Evolutionary conservation across 23 red algal species (phyloP).

Genomic region (Pyropia haitanensis): DNA sequence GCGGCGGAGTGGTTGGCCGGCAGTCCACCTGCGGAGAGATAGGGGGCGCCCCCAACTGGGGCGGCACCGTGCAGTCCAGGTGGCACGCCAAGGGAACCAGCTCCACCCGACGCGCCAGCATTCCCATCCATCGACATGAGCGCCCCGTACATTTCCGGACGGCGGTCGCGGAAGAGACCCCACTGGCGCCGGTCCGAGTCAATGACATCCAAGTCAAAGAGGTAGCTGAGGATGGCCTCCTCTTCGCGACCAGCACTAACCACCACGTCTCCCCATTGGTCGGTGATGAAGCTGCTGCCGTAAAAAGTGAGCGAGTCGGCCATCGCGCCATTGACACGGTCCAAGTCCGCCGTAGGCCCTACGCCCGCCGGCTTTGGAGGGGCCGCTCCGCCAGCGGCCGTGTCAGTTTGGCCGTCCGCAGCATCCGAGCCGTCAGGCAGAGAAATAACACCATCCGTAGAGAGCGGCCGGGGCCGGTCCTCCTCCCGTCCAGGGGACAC

Average conservation of each 20-base stretch:
- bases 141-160: slow-evolving; percentile 76
- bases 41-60: too few relatives aligned
- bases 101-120: background rate
- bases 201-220: slow-evolving; percentile 59
- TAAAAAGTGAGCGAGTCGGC: slow-evolving; percentile 63
- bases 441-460: too few relatives aligned
- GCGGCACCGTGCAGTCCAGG: too few relatives aligned
- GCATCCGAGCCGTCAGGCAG: too few relatives aligned
- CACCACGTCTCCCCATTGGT: slow-evolving; percentile 61
- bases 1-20: too few relatives aligned
- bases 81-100: too few relatives aligned
- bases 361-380: too few relatives aligned
- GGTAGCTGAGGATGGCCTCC: slow-evolving; percentile 47
- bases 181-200: slow-evolving; percentile 41
- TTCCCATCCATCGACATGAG: slow-evolving; percentile 59
- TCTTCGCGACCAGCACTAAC: slow-evolving; percentile 49
- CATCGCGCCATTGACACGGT: background rate
- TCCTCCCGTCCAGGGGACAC: slow-evolving; percentile 46
- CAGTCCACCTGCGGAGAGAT: too few relatives aligned
- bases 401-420: too few relatives aligned
- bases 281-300: slow-evolving; percentile 79
- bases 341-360: background rate
- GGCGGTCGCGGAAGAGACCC: slow-evolving; percentile 85
- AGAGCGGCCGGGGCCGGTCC: background rate
- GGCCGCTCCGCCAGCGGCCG: too few relatives aligned